phyloP scores from a whole-genome alignment of 2,329 filamentous ascomycete genomes.

The Colletotrichum siamense region DNA sequence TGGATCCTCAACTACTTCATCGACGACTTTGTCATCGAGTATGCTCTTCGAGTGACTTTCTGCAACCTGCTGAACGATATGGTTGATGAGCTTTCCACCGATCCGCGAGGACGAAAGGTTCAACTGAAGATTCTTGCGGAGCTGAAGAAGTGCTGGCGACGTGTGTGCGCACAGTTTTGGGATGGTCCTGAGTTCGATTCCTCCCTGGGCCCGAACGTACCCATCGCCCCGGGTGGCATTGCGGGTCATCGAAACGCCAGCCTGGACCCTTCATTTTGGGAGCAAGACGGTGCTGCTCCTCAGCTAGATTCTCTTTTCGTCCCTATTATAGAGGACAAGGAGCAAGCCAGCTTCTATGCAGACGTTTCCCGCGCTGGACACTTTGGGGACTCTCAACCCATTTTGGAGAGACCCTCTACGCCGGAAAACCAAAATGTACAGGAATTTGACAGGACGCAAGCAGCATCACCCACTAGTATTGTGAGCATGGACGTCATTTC shows the following conservation, averaged over 20 bases:
- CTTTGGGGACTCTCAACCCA: slow-evolving; percentile 50
- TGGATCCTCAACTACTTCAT: slow-evolving; percentile 99
- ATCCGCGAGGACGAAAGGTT: slow-evolving; percentile 51
- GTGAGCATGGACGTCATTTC: slow-evolving; percentile 67
- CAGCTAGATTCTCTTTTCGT: slow-evolving; percentile 48
- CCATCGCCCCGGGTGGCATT: slow-evolving; percentile 79
- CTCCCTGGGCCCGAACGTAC: slow-evolving; percentile 65
- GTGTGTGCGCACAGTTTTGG: slow-evolving; percentile 91
- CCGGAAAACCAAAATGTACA: slow-evolving; percentile 42
- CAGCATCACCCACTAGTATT: slow-evolving; percentile 61
- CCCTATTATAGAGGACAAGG: slow-evolving; percentile 26
- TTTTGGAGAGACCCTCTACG: slow-evolving; percentile 51
- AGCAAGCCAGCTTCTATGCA: slow-evolving; percentile 47
- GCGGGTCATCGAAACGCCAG: slow-evolving; percentile 63
- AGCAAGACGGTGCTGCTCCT: slow-evolving; percentile 47
- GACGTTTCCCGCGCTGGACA: slow-evolving; percentile 53
- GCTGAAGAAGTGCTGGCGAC: slow-evolving; percentile 96
- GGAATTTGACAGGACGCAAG: slow-evolving; percentile 37
- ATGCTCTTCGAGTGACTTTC: slow-evolving; percentile 76
- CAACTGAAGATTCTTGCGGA: slow-evolving; percentile 88
- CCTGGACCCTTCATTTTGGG: slow-evolving; percentile 61
- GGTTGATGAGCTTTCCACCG: slow-evolving; percentile 58
- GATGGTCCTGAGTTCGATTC: slow-evolving; percentile 72
- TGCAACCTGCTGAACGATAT: slow-evolving; percentile 80
- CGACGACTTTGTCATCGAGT: slow-evolving; percentile 87